A percentile compares a stretch with the other conserved stretches of the same genome.
Evolutionary conservation across 2,329 filamentous ascomycete genomes (phyloP).

Genomic region (Apiospora pterosperma): DNA sequence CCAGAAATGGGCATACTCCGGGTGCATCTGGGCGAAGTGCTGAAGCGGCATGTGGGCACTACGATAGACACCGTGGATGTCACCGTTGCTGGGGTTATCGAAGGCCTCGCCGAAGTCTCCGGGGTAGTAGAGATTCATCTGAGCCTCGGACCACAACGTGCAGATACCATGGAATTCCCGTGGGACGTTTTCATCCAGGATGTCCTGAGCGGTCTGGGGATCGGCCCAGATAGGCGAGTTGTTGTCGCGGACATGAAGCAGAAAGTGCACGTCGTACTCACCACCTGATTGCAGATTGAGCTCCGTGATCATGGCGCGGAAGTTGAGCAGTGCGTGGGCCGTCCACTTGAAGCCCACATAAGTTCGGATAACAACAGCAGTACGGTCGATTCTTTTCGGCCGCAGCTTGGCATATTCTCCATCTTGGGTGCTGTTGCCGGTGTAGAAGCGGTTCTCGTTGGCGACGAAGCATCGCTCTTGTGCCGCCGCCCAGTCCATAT

Average conservation of each 20-base stretch:
- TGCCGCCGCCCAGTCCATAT: conserved; percentile 52
- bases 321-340: conserved; percentile 71
- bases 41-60: conserved; percentile 61
- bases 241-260: conserved; percentile 80
- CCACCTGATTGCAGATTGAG: conserved; percentile 73
- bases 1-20: conserved; percentile 66
- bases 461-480: conserved; percentile 51
- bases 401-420: conserved; percentile 21
- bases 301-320: conserved; percentile 79
- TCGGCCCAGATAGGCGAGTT: conserved; percentile 80
- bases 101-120: conserved; percentile 68
- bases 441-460: conserved; percentile 62
- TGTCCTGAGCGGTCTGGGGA: conserved; percentile 65
- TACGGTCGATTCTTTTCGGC: conserved; percentile 51
- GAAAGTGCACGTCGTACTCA: conserved; percentile 79
- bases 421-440: conserved; percentile 32
- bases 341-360: conserved; percentile 80
- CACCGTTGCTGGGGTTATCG: conserved; percentile 51
- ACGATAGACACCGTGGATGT: conserved; percentile 68
- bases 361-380: conserved; percentile 74
- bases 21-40: conserved; percentile 60
- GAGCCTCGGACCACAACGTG: conserved; percentile 79
- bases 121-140: conserved; percentile 76
- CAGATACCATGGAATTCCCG: conserved; percentile 77
- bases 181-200: conserved; percentile 64